Percentiles rank a stretch among this genome's conserved stretches.
These are phyloP conservation scores for Komagataella mondaviorum DNA, from an alignment of 805 yeast genomes.

Conservation along the genomic window DNA sequence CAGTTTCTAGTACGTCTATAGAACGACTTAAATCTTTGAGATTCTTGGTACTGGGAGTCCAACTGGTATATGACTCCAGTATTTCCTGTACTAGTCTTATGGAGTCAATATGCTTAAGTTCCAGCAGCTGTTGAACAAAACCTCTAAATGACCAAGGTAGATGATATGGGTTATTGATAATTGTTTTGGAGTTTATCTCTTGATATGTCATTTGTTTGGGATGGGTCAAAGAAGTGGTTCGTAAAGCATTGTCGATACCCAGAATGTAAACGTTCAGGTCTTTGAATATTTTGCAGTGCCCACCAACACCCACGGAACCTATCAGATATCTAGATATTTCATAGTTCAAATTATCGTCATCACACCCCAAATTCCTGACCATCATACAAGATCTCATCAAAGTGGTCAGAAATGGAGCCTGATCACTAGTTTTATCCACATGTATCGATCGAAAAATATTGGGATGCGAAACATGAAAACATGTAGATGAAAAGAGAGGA, in stretches of 20 bases:
- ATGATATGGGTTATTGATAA: conserved; percentile 69
- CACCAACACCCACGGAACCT: conserved; percentile 63
- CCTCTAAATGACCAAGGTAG: conserved; percentile 93
- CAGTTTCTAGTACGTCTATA: conserved; percentile 14
- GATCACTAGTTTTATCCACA: conserved; percentile 20
- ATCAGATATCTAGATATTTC: conserved; percentile 68
- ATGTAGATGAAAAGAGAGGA: conserved; percentile 81
- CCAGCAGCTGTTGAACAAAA: conserved; percentile 47
- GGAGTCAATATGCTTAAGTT: conserved; percentile 34
- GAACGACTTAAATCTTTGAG: conserved; percentile 66
- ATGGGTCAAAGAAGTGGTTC: conserved; percentile 48
- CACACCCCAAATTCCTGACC: conserved; percentile 13
- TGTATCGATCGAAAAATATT: conserved; percentile 77
- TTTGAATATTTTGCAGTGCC: conserved; percentile 73
- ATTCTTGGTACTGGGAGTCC: conserved; percentile 77
- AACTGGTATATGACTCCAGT: conserved; percentile 51
- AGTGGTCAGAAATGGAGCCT: conserved; percentile 13
- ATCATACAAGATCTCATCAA: conserved; percentile 11
- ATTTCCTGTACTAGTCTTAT: conserved; percentile 23
- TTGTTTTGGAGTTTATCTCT: conserved; percentile 23
- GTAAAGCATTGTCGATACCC: conserved; percentile 62
- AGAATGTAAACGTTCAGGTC: conserved; percentile 68
- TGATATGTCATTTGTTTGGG: conserved; percentile 22
- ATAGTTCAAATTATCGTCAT: conserved; percentile 11
- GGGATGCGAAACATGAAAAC: conserved; percentile 73